These are phyloP conservation scores for Trichoderma simmonsii DNA, from an alignment of 2,329 filamentous ascomycete genomes.

Conservation along the genomic window DNA sequence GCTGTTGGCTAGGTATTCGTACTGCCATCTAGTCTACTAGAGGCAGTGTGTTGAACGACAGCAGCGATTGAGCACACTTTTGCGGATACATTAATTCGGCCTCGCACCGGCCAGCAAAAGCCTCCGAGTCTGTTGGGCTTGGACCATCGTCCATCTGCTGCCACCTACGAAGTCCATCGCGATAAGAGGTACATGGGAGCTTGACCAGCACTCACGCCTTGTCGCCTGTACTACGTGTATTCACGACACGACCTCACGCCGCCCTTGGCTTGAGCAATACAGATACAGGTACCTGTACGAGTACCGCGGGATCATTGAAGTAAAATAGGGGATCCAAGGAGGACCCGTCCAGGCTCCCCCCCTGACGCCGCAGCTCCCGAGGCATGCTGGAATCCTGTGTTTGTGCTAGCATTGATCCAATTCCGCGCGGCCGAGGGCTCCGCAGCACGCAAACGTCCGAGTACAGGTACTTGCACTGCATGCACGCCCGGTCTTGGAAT, in stretches of 20 bases:
- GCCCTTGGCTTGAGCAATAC: background rate
- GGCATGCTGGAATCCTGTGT: slow-evolving; percentile 3
- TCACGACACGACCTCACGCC: background rate
- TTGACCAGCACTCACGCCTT: background rate
- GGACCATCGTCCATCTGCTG: background rate
- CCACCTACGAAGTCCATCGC: background rate
- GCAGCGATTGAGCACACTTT: background rate
- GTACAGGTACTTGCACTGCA: background rate
- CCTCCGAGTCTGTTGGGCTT: background rate
- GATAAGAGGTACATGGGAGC: background rate
- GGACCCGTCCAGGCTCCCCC: background rate
- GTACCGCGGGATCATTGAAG: background rate
- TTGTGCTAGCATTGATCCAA: background rate
- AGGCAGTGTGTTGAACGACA: background rate
- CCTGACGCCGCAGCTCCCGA: slow-evolving; percentile 16
- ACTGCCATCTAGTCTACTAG: too few species aligned
- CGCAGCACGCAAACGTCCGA: slow-evolving; percentile 11
- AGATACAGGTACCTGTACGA: background rate
- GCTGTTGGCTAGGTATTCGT: background rate
- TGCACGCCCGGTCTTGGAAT: background rate
- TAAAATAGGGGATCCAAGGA: slow-evolving; percentile 10
- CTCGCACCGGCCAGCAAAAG: background rate
- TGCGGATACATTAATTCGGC: background rate
- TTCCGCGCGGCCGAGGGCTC: slow-evolving; percentile 7
- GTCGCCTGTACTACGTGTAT: background rate